Base-by-base conservation (phyloP, 805 yeast genomes). In the Cyberlindnera americana region DNA sequence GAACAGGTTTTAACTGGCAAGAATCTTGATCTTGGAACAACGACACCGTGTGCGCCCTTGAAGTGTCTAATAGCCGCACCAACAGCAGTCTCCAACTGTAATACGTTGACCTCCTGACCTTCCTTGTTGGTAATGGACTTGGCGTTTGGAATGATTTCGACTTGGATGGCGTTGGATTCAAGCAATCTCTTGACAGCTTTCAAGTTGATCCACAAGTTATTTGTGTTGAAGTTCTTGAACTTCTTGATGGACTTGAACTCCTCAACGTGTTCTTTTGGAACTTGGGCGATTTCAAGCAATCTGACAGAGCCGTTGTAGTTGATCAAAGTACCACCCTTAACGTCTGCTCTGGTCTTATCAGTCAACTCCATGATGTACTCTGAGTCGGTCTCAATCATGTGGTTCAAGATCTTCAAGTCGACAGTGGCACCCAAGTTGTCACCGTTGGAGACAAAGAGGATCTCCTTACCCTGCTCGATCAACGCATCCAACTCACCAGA, bases 31-130 rank as follows among this genome's bases (percentile, higher is more conserved):
- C 99, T 87, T 67, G 99, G 98, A 27, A 93, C 99, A 57, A 89
- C 95, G 54, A 93, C 95, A 69, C 99, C 99, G 58, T 88, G 96
- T 22, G 97, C 96, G 55, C 87, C 85, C 51, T 82, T 73, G 69
- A 93, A 93, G 68, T 90, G 91, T 69, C 95, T 85, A 62, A 93
- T 93, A 34, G 98, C 98, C 28, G 99, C 98, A 73, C 99, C 99
- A 54, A 88, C 96, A 21, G 99, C 99, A 36, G 99, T 93, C 73
- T 93, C 99, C 61, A 93, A 79, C 71, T 91, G 99, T 59, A 91
- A 69, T 37, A 91, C 97, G 59, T 83, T 81, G 53, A 83, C 73
- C 51, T 90, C 96, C 51, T 78, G 77, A 44, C 95, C 95, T 53
- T 75, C 75, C 48, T 67, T 61, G 36, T 52, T 57, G 38, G 79